Evolutionary conservation across 768 basidiomycete species (phyloP).

Genomic region (Suillus cothurnatus): DNA sequence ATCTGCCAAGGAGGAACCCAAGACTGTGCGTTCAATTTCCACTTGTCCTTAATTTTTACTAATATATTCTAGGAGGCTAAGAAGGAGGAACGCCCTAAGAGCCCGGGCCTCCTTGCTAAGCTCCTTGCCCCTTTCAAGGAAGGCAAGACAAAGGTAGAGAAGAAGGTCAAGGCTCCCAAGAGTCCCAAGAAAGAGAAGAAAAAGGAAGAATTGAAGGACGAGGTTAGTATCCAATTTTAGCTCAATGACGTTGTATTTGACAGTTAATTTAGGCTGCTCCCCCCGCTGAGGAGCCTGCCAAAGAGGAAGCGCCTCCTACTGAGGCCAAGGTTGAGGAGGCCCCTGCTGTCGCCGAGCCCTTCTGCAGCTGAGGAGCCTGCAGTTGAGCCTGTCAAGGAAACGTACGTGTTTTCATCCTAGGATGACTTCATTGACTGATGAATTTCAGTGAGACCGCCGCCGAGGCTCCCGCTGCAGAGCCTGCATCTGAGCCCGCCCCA

Average conservation of each 20-base stretch:
- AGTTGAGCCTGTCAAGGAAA: conserved; percentile 70
- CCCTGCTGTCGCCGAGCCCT: conserved; percentile 33
- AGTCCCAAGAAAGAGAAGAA: conserved; percentile 84
- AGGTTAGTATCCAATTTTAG: conserved; percentile 40
- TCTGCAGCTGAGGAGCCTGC: conserved; percentile 31
- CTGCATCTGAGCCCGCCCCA: conserved; percentile 28
- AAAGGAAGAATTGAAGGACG: conserved; percentile 59
- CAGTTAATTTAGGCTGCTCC: conserved; percentile 26
- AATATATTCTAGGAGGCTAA: conserved; percentile 41
- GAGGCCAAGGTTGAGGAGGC: conserved; percentile 48
- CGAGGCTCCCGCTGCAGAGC: conserved; percentile 26
- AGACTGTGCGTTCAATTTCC: conserved; percentile 33
- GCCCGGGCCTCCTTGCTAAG: conserved; percentile 75
- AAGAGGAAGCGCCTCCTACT: conserved; percentile 35
- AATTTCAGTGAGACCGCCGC: conserved; percentile 45
- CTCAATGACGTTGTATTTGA: conserved; percentile 6
- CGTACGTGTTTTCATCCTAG: conserved; percentile 45
- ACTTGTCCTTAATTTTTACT: conserved; percentile 32
- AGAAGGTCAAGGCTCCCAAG: conserved; percentile 63
- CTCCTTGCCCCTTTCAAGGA: conserved; percentile 79
- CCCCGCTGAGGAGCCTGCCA: conserved; percentile 37
- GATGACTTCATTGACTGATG: conserved; percentile 13
- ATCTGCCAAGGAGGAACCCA: conserved; percentile 44
- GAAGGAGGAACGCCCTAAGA: conserved; percentile 84
- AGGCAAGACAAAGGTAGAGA: conserved; percentile 53